A percentile compares a stretch with the other conserved stretches of the same genome.
phyloP scores from a whole-genome alignment of 2,329 filamentous ascomycete species.

The Colletotrichum cuscutae region DNA sequence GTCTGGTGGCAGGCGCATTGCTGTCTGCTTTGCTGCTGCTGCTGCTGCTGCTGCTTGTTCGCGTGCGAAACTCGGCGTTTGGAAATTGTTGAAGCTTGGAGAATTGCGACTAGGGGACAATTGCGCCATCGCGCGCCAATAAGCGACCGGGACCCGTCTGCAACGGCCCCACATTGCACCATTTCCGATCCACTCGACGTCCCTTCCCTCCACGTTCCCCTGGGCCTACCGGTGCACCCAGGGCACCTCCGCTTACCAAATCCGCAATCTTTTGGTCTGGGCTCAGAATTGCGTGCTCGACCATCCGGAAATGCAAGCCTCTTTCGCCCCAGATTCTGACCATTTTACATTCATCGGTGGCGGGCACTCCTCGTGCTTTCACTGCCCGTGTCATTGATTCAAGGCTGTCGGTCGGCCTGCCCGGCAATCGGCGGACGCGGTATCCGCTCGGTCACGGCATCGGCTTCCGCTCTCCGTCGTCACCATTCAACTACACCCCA shows the following conservation, averaged over 20 bases:
- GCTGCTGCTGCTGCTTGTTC: neutral
- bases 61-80: constrained; percentile 36
- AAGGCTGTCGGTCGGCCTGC: constrained; percentile 26
- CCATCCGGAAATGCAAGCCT: constrained; percentile 26
- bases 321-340: constrained; percentile 10
- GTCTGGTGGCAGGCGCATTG: neutral
- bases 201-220: neutral
- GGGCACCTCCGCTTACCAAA: constrained; percentile 27
- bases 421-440: constrained; percentile 27
- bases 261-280: constrained; percentile 7
- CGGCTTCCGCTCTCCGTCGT: constrained; percentile 25
- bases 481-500: neutral
- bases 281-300: constrained; percentile 33
- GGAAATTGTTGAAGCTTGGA: constrained; percentile 33
- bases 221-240: neutral
- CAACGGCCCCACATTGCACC: constrained; percentile 32
- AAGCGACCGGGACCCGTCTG: neutral
- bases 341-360: constrained; percentile 27
- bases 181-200: constrained; percentile 28
- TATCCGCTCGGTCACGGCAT: constrained; percentile 32
- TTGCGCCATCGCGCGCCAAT: constrained; percentile 36
- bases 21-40: neutral
- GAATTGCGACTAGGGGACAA: constrained; percentile 32
- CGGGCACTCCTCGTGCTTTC: neutral
- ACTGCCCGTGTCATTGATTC: neutral